phyloP scores from a whole-genome alignment of 1,139 yeast genomes.

The Saccharomyces hybrid region DNA sequence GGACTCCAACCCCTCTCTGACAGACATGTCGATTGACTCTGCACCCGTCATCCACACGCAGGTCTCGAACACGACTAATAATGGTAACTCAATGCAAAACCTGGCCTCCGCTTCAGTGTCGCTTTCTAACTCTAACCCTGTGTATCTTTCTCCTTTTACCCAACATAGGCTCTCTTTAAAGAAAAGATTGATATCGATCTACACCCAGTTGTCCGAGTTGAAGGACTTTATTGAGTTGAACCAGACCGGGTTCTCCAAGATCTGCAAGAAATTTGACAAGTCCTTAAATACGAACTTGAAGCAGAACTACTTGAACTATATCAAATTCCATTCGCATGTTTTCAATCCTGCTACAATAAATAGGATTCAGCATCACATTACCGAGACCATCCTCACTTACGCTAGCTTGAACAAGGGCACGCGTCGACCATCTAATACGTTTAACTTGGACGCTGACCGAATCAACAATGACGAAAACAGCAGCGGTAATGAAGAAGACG shows the following conservation, averaged over 20 bases:
- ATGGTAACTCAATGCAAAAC: background rate
- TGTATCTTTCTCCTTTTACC: background rate
- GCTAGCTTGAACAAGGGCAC: conserved; percentile 36
- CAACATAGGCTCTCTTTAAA: conserved; percentile 53
- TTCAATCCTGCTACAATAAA: conserved; percentile 41
- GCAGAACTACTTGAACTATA: conserved; percentile 40
- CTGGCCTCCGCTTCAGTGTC: conserved; percentile 6
- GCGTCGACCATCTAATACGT: conserved; percentile 7
- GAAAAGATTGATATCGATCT: conserved; percentile 57
- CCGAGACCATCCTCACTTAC: conserved; percentile 36
- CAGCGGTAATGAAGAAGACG: background rate
- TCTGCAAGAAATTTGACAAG: conserved; percentile 85
- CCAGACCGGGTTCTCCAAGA: conserved; percentile 81
- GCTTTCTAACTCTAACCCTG: conserved; percentile 7
- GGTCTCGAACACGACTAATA: background rate
- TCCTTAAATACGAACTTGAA: conserved; percentile 58
- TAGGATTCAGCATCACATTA: conserved; percentile 41
- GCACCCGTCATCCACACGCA: conserved; percentile 9
- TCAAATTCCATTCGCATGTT: conserved; percentile 39
- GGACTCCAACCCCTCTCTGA: conserved; percentile 8
- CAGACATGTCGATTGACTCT: conserved; percentile 10
- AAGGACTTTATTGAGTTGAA: conserved; percentile 77
- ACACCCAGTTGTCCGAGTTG: conserved; percentile 74
- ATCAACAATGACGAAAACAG: background rate
- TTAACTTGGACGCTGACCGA: conserved; percentile 10